Base-by-base conservation (phyloP, 208 protist genomes). In the Leishmania major region DNA sequence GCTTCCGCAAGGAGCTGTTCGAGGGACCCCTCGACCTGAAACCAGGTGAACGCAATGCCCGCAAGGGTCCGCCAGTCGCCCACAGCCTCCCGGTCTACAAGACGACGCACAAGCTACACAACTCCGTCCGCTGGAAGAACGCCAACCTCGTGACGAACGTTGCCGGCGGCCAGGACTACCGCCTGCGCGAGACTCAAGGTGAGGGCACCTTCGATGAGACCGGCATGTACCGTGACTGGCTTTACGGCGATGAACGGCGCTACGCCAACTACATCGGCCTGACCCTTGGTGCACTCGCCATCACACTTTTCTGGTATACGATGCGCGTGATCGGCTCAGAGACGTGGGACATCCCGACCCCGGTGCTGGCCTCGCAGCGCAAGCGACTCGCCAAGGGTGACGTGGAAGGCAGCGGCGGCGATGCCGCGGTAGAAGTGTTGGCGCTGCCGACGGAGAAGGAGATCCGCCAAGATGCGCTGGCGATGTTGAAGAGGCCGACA, bases 221-320 rank as follows among this genome's bases (percentile, higher is more conserved):
- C 0, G 94, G 94, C 22, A 96, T 97, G 92, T 97, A 97, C 82
- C 94, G 94, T 28, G 94, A 97, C 81, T 97, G 94, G 94, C 91
- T 97, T 37, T 97, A 97, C 79, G 94, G 94, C 40, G 92, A 97
- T 75, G 94, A 97, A 75, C 89, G 94, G 31, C 91, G 94, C 51
- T 95, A 95, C 79, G 94, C 90, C n/a, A 97, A 97, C 84, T 96
- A 96, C 87, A 86, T 94, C 69, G 94, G 93, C 31, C 67, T 95
- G 47, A 37, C 80, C 19, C 87, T 97, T 49, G 90, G 73, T 19
- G 82, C 70, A 1, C 75, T 95, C 37, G 89, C 90, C 62, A 91
- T 96, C 53, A 69, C 75, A 1, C 88, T 96, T 22, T 97, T 97
- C 79, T 91, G 92, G 74, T 96, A 96, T 89, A 97, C 91, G 10